These are phyloP conservation scores for Phytophthora litchii DNA, from an alignment of 352 stramenopile species.

Conservation along the genomic window DNA sequence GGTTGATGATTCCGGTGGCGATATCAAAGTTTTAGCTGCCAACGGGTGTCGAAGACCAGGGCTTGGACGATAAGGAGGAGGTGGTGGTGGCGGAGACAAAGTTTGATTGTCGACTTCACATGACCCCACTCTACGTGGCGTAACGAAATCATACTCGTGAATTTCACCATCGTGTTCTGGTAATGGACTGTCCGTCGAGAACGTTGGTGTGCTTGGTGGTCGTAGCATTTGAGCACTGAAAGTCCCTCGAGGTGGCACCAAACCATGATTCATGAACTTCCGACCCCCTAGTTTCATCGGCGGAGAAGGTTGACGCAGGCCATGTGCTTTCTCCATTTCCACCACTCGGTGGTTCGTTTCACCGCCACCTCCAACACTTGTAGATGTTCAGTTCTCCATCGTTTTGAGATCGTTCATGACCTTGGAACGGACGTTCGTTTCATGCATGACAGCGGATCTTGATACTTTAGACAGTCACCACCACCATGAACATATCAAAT, in stretches of 20 bases:
- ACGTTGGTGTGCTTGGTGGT: constrained; percentile 24
- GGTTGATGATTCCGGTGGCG: neutral
- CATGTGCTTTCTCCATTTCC: constrained; percentile 26
- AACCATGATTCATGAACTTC: constrained; percentile 2
- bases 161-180: constrained; percentile 5
- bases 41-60: constrained; percentile 1
- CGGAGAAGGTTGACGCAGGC: constrained; percentile 17
- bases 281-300: constrained; percentile 7
- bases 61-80: constrained; percentile 11
- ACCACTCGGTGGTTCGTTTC: constrained; percentile 15
- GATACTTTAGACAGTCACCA: constrained; percentile 1
- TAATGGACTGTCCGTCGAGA: constrained; percentile 16
- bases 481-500: constrained; percentile 7
- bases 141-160: constrained; percentile 18
- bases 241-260: constrained; percentile 36
- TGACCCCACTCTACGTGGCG: constrained; percentile 9
- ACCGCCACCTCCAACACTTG: constrained; percentile 3
- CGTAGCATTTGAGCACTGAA: constrained; percentile 48
- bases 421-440: constrained; percentile 36
- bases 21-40: neutral
- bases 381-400: constrained; percentile 1
- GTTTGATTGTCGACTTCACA: constrained; percentile 21
- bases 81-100: constrained; percentile 28
- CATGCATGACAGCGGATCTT: constrained; percentile 25
- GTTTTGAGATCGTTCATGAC: neutral